Evolutionary conservation across 164 flowering plant genomes (phyloP).

Genomic region (Chloranthus sessilifolius): DNA sequence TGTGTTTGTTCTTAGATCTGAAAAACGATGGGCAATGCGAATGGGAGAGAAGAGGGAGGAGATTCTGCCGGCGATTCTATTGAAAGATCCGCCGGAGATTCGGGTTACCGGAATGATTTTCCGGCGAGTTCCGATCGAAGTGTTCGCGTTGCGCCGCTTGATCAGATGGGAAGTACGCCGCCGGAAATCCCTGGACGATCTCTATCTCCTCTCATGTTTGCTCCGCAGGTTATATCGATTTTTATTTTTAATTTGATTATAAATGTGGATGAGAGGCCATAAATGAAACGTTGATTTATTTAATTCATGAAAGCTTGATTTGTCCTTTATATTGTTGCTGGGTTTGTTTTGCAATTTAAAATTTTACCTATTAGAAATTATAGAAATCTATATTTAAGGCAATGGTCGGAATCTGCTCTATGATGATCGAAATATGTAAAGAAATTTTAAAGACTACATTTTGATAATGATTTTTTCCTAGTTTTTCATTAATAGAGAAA

Average conservation of each 20-base stretch:
- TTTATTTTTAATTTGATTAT: neutral
- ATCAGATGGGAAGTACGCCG: constrained; percentile 51
- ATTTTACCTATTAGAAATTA: neutral
- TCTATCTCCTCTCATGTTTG: constrained; percentile 58
- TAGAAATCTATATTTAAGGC: neutral
- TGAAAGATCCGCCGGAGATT: constrained; percentile 25
- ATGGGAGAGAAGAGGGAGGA: constrained; percentile 51
- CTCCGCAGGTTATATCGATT: constrained; percentile 59
- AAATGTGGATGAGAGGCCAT: too few relatives aligned
- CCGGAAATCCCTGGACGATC: constrained; percentile 46
- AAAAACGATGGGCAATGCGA: constrained; percentile 61
- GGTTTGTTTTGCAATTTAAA: neutral
- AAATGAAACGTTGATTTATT: neutral
- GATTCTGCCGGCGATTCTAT: constrained; percentile 22
- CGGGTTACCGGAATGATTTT: constrained; percentile 13
- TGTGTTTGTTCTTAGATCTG: constrained; percentile 2
- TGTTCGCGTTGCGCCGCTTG: constrained; percentile 27
- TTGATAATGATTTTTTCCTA: too few relatives aligned
- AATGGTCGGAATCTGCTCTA: too few relatives aligned
- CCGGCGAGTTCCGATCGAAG: constrained; percentile 20
- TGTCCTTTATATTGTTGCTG: neutral
- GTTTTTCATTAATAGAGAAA: too few relatives aligned
- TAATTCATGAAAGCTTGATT: neutral
- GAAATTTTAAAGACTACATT: too few relatives aligned
- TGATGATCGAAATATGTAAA: too few relatives aligned